Evolutionary conservation across 495 filamentous ascomycete genomes (phyloP).

Genomic region (Penicillium taxi): DNA sequence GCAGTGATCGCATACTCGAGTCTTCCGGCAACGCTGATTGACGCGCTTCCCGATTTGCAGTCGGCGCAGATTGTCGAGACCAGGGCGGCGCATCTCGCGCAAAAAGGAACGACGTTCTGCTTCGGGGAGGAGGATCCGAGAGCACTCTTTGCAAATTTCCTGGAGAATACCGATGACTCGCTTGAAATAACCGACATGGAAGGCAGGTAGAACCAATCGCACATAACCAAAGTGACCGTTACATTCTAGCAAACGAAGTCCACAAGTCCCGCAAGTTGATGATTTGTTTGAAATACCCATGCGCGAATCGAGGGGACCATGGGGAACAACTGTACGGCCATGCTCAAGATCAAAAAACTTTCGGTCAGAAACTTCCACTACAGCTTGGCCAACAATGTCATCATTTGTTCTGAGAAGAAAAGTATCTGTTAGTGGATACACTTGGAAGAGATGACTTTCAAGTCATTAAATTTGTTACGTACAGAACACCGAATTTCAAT

Average conservation of each 20-base stretch:
- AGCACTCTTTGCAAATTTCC: constrained; percentile 75
- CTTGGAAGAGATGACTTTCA: constrained; percentile 6
- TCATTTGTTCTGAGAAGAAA: constrained; percentile 59
- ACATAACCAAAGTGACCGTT: constrained; percentile 95
- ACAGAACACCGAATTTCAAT: constrained; percentile 89
- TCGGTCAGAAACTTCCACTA: constrained; percentile 84
- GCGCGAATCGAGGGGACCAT: constrained; percentile 80
- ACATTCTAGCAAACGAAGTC: constrained; percentile 64
- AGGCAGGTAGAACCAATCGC: constrained; percentile 77
- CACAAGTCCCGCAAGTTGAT: constrained; percentile 72
- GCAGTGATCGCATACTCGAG: constrained; percentile 67
- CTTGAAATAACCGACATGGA: constrained; percentile 93
- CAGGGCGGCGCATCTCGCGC: constrained; percentile 67
- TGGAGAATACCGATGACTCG: constrained; percentile 82
- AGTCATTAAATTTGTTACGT: no score
- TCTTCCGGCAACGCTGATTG: constrained; percentile 80
- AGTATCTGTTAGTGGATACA: constrained; percentile 16
- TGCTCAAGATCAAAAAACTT: constrained; percentile 81
- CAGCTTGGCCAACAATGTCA: constrained; percentile 88
- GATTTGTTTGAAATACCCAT: constrained; percentile 82
- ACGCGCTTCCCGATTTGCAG: constrained; percentile 76
- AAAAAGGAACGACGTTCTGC: constrained; percentile 62
- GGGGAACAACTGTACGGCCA: constrained; percentile 56
- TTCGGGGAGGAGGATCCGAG: constrained; percentile 70
- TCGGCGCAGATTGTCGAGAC: constrained; percentile 77